phyloP scores from a whole-genome alignment of 1,139 yeast species.

The Groenewaldozyma auringiensis region DNA sequence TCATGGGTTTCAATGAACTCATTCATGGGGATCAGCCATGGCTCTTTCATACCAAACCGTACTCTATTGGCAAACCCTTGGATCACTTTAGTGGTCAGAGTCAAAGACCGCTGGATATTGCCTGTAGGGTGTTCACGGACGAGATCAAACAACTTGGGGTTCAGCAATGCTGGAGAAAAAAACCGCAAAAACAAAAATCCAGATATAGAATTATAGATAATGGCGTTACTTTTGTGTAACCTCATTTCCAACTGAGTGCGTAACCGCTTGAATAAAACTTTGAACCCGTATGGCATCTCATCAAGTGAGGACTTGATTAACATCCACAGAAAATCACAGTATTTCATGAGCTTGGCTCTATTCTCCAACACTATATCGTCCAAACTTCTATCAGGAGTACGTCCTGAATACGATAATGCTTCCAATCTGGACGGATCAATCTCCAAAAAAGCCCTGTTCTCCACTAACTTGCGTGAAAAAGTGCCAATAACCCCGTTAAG shows the following conservation, averaged over 20 bases:
- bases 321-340: conserved; percentile 65
- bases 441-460: conserved; percentile 53
- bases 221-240: conserved; percentile 10
- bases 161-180: conserved; percentile 84
- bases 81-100: conserved; percentile 73
- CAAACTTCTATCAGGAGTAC: conserved; percentile 22
- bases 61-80: conserved; percentile 75
- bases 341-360: conserved; percentile 44
- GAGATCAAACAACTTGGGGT: conserved; percentile 76
- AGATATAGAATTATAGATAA: conserved; percentile 50
- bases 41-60: conserved; percentile 72
- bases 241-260: conserved; percentile 16
- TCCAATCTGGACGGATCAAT: conserved; percentile 56
- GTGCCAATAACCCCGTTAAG: conserved; percentile 65
- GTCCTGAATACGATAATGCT: conserved; percentile 22
- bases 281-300: conserved; percentile 67
- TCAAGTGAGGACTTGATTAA: conserved; percentile 60
- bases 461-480: conserved; percentile 50
- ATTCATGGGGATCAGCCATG: conserved; percentile 68
- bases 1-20: conserved; percentile 52
- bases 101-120: conserved; percentile 64
- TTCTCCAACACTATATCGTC: conserved; percentile 41
- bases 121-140: conserved; percentile 66
- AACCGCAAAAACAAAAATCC: conserved; percentile 81
- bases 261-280: conserved; percentile 33